phyloP scores from a whole-genome alignment of 371 early-diverging fungal genomes.

The Basidiobolus meristosporus region DNA sequence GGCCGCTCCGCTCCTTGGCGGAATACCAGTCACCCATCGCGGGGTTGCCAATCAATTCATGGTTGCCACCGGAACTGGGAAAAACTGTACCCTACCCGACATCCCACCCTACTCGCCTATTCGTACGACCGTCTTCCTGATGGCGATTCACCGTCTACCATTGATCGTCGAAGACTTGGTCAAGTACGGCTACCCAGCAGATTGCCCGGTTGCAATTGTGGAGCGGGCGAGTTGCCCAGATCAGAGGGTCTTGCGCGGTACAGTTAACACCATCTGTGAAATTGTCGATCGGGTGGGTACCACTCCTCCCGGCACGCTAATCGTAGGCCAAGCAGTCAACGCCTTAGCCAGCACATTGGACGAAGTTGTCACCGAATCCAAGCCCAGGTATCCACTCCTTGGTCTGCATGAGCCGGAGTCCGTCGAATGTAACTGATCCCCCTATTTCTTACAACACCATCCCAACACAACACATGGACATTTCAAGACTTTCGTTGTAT shows the following conservation, averaged over 20 bases:
- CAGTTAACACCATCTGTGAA: slow-evolving; percentile 25
- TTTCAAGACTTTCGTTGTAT: no score
- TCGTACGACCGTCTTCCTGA: slow-evolving; percentile 72
- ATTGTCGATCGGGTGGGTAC: slow-evolving; percentile 43
- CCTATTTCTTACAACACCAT: no score
- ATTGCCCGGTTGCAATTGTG: slow-evolving; percentile 49
- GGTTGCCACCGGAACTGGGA: slow-evolving; percentile 52
- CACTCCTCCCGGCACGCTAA: slow-evolving; percentile 49
- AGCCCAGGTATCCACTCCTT: no score
- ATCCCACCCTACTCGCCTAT: slow-evolving; percentile 40
- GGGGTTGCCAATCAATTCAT: slow-evolving; percentile 72
- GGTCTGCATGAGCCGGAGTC: no score
- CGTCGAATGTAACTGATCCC: no score
- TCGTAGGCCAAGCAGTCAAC: slow-evolving; percentile 37
- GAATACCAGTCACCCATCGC: slow-evolving; percentile 75
- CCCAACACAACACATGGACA: no score
- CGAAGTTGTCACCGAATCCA: no score
- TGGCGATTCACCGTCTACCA: slow-evolving; percentile 59
- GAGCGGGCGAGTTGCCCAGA: slow-evolving; percentile 56
- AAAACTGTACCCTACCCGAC: slow-evolving; percentile 26
- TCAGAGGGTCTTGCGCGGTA: slow-evolving; percentile 16
- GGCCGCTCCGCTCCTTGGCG: slow-evolving; percentile 50
- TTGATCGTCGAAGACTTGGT: slow-evolving; percentile 32
- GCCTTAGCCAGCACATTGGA: no score
- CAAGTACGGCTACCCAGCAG: slow-evolving; percentile 26